These are phyloP conservation scores for Meyerozyma smithsonii DNA, from an alignment of 1,139 yeast genomes.

Conservation along the genomic window DNA sequence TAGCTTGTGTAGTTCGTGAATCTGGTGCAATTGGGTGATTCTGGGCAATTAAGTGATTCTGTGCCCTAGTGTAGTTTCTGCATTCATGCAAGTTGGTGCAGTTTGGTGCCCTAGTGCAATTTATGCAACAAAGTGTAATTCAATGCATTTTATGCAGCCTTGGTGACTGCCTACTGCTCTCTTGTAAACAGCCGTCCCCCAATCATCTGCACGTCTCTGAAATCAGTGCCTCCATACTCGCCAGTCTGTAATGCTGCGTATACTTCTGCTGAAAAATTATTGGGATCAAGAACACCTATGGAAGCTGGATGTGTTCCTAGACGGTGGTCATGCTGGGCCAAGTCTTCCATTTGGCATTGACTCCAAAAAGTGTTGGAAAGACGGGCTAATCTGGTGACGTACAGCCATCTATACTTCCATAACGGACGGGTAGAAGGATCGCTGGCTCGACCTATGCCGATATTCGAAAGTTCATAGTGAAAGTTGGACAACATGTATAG, in stretches of 20 bases:
- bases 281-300: conserved; percentile 40
- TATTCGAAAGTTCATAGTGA: conserved; percentile 26
- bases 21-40: no score
- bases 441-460: conserved; percentile 24
- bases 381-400: conserved; percentile 16
- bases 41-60: no score
- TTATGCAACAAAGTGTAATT: no score
- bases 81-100: no score
- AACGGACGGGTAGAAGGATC: conserved; percentile 6
- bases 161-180: no score
- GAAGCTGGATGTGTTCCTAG: conserved; percentile 21
- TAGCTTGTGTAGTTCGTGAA: no score
- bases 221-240: conserved; percentile 19
- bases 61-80: no score
- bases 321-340: conserved; percentile 30
- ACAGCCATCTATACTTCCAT: conserved; percentile 18
- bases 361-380: conserved; percentile 41
- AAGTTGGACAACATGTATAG: conserved; percentile 27
- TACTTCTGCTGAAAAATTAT: conserved; percentile 24
- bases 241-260: conserved; percentile 26
- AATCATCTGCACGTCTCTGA: conserved; percentile 18
- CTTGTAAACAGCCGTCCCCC: conserved; percentile 13
- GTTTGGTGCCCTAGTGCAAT: no score
- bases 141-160: no score
- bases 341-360: conserved; percentile 25